A percentile compares a stretch with the other conserved stretches of the same genome.
These are phyloP conservation scores for Xylaria sp. DNA, from an alignment of 2,329 filamentous ascomycete species.

Conservation along the genomic window DNA sequence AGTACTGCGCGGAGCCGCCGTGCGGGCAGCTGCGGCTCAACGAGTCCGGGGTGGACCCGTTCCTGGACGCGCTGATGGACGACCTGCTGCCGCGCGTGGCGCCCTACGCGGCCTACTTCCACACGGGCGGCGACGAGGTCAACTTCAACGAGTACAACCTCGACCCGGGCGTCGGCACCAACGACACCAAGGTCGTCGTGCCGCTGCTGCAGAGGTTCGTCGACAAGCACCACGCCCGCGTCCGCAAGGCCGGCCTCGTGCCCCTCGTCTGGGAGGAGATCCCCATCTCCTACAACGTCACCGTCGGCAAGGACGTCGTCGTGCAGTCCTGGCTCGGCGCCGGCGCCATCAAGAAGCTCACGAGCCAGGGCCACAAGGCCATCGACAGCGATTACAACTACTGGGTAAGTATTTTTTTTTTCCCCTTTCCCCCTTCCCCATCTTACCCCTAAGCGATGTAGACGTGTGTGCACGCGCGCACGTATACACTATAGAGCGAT, in stretches of 20 bases:
- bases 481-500: not conserved
- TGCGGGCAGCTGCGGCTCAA: constrained; percentile 78
- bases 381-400: constrained; percentile 77
- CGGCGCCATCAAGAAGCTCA: constrained; percentile 61
- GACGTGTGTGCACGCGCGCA: not conserved
- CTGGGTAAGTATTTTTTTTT: constrained; percentile 58
- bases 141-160: constrained; percentile 75
- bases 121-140: constrained; percentile 86
- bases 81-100: constrained; percentile 74
- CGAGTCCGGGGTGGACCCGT: constrained; percentile 67
- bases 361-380: constrained; percentile 67
- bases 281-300: constrained; percentile 76
- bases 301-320: constrained; percentile 69
- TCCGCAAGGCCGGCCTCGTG: constrained; percentile 65
- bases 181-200: constrained; percentile 64
- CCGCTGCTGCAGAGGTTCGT: constrained; percentile 80
- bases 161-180: constrained; percentile 72
- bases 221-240: constrained; percentile 66
- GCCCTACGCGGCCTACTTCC: constrained; percentile 75
- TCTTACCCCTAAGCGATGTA: too few relatives aligned
- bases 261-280: constrained; percentile 92
- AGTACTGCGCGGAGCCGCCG: constrained; percentile 64
- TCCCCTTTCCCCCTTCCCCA: too few relatives aligned
- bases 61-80: constrained; percentile 72
- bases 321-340: constrained; percentile 79